Percentiles rank a stretch among this genome's conserved stretches.
Conservation (phyloP, 306 rosid genomes). For the Crotalaria pallida region DNA sequence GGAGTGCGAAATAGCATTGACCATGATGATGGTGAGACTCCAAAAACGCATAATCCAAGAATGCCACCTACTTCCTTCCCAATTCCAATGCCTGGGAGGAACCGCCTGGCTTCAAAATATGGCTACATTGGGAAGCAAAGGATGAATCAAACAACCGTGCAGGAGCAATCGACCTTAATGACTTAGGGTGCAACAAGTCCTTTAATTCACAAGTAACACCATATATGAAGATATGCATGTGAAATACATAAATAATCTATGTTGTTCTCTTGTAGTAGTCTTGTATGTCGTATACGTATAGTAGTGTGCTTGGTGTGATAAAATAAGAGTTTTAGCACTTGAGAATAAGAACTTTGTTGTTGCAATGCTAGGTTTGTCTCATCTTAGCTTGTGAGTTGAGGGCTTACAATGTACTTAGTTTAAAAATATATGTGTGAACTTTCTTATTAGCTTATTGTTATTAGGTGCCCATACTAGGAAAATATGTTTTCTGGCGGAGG, state of each 20-base stretch:
- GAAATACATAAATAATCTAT: background rate
- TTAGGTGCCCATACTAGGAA: too few species aligned
- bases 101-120: background rate
- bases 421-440: too few species aligned
- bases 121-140: conserved; percentile 9
- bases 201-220: background rate
- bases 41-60: conserved; percentile 10
- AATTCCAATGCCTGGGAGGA: conserved; percentile 32
- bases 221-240: too few species aligned
- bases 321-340: background rate
- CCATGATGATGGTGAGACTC: conserved; percentile 6
- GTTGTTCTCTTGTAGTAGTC: background rate
- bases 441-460: too few species aligned
- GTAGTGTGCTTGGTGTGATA: background rate
- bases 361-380: background rate
- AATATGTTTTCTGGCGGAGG: too few species aligned
- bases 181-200: background rate
- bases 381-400: too few species aligned
- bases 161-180: conserved; percentile 10
- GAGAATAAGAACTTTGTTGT: background rate
- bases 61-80: conserved; percentile 17
- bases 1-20: background rate
- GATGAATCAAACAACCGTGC: background rate
- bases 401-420: too few species aligned
- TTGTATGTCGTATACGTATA: background rate